Conservation (phyloP, 495 filamentous ascomycete species). For the Aspergillus carlsbadensis region DNA sequence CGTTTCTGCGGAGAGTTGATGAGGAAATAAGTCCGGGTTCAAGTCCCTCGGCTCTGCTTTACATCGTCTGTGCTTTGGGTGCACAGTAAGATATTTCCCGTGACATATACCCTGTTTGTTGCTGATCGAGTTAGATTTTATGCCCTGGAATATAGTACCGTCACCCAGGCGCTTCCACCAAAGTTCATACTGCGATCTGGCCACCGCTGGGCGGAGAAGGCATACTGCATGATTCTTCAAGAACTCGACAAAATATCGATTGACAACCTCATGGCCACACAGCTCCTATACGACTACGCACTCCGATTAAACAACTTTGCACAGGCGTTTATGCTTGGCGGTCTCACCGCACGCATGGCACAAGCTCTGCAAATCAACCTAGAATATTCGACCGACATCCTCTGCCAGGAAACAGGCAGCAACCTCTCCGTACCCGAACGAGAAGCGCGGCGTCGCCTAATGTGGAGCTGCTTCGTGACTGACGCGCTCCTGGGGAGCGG, state of each 20-base stretch:
- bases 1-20: slow-evolving; percentile 33
- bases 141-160: slow-evolving; percentile 24
- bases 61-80: slow-evolving; percentile 37
- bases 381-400: slow-evolving; percentile 35
- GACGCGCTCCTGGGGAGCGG: slow-evolving; percentile 37
- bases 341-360: slow-evolving; percentile 35
- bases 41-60: slow-evolving; percentile 26
- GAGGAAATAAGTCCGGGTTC: slow-evolving; percentile 12
- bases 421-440: slow-evolving; percentile 23
- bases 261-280: slow-evolving; percentile 33
- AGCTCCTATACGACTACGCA: slow-evolving; percentile 34
- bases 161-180: slow-evolving; percentile 16
- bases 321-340: slow-evolving; percentile 38
- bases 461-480: slow-evolving; percentile 41
- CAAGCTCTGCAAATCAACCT: slow-evolving; percentile 39
- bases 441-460: slow-evolving; percentile 34
- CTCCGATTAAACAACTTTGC: slow-evolving; percentile 35
- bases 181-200: slow-evolving; percentile 19
- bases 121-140: slow-evolving; percentile 21
- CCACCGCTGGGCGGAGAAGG: slow-evolving; percentile 29
- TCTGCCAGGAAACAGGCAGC: slow-evolving; percentile 23
- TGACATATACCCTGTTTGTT: too few relatives aligned
- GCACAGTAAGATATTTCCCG: slow-evolving; percentile 33
- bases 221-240: slow-evolving; percentile 28
- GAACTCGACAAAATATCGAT: slow-evolving; percentile 34